Base-by-base conservation (phyloP, 257 asterid species). In the Paraleonurus japonicus region DNA sequence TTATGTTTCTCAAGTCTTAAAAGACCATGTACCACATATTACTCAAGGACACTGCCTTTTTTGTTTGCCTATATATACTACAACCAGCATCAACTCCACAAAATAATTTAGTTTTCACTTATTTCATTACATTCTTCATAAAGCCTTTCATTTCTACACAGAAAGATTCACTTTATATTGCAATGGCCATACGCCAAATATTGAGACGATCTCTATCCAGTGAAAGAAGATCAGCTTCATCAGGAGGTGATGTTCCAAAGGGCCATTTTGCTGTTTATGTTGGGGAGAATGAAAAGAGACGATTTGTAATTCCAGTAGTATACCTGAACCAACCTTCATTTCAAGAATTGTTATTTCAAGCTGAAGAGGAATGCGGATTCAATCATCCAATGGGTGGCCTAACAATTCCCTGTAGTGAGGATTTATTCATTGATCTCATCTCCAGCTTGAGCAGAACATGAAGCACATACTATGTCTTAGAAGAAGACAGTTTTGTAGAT, bases 341-440 rank as follows among this genome's bases (percentile, higher is more conserved):
- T 57, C 63, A 57, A 26, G 37, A 57, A 57, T 13, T 57, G 63
- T 2, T 57, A 26, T 1, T 13, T 24, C 63, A 57, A 57, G 20
- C 63, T 57, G 37, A 57, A 24, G 61, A 77, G 59, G 81, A 71
- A 59, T 76, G 24, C 12, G 68, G 72, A 5, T 76, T 76, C n/a
- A 9, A 39, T 41, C 80, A 69, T 63, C 76, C 76, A 5, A 69
- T 27, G 72, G 80, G 80, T 8, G 89, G 89, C 3, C 76, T 86
- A 8, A 80, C 89, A 1, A 78, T 84, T 69, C 88, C 87, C 1
- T 84, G 85, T 61, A 78, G 63, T 27, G 76, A 83, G 66, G 80
- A 80, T 57, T 70, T 76, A 37, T 86, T 86, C 63, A 50, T 68
- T 57, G 72, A 60, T 72, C 73, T 84, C 33, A 73, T 67, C 32